Evolutionary conservation across 192 early-diverging fungal species (phyloP), one percentile per base, ranked within the genome.

Genomic region (Geranomyces michiganensis): DNA sequence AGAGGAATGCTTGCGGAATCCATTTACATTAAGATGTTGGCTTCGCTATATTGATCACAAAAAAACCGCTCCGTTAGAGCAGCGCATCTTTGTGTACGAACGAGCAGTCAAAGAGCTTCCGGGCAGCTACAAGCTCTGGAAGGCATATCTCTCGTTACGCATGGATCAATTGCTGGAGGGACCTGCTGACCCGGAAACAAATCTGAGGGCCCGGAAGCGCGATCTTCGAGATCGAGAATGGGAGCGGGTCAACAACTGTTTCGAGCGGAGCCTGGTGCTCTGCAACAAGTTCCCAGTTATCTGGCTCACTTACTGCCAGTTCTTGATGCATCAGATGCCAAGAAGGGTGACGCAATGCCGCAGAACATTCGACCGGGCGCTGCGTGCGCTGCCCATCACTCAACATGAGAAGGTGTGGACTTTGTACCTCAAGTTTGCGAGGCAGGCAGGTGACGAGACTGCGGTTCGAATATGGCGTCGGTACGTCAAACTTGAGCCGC

Each of bases 111-210:
- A 85, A 49, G 83, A 88, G 32, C 79, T 99, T 4, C 97, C 97
- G 1, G 93, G 95, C 6, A 95, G 93, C 8, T 99, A 96, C 79
- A 97, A 96, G 77, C 84, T 99, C 3, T 99, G 96, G 96, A 93
- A 93, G 71, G 70, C 78, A 44, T 96, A 97, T 73, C 77, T 97
- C 33, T 90, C 92, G 71, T 71, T 88, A 29, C 87, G 93, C 24
- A 70, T 78, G 19, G 59, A 75, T 22, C 49, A 29, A 21, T 53
- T 90, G 10, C 75, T 76, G 1, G 82, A 80, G 30, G 87, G 89
- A 30, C 67, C 85, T 7, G 76, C 69, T n/a, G 80, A 81, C 60
- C 74, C 79, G 26, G 82, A 84, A 6, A 82, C 82, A 1, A 69
- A 70, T 22, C 65, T 86, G 29, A 70, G 78, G 0, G 45, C 24